These are phyloP conservation scores for Aspergillus avenaceus DNA, from an alignment of 495 filamentous ascomycete genomes.

Conservation along the genomic window DNA sequence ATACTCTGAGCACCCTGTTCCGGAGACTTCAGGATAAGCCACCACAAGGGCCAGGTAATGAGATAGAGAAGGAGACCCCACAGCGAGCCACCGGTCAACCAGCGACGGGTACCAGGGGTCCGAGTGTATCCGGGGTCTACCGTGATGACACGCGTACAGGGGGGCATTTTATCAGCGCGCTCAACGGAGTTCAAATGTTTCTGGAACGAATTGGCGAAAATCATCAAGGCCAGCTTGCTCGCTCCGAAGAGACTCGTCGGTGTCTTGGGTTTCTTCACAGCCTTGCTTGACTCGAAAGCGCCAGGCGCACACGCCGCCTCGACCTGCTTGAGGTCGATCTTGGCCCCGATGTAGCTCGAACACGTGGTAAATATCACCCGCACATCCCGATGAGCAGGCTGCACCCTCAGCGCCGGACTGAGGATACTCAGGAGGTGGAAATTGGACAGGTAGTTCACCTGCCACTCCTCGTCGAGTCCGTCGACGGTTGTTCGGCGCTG, in stretches of 20 bases:
- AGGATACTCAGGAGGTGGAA: constrained; percentile 92
- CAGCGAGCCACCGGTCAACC: constrained; percentile 77
- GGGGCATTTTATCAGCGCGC: constrained; percentile 75
- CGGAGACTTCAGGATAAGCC: constrained; percentile 82
- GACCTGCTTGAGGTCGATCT: constrained; percentile 49
- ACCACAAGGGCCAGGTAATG: constrained; percentile 72
- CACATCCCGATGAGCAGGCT: constrained; percentile 91
- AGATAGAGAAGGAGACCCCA: constrained; percentile 80
- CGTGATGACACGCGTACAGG: constrained; percentile 73
- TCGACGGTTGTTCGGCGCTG: constrained; percentile 58
- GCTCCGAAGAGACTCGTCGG: constrained; percentile 60
- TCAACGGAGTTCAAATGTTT: constrained; percentile 79
- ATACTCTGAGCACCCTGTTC: constrained; percentile 82
- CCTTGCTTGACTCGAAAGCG: constrained; percentile 12
- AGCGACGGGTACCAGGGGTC: constrained; percentile 82
- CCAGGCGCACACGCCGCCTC: constrained; percentile 24
- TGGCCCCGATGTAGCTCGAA: constrained; percentile 73
- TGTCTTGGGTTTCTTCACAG: background rate
- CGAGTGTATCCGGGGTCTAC: constrained; percentile 82
- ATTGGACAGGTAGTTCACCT: constrained; percentile 91
- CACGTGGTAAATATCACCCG: constrained; percentile 84
- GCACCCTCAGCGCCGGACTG: constrained; percentile 78
- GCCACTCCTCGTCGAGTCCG: constrained; percentile 85
- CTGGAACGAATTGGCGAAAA: constrained; percentile 83
- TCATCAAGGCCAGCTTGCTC: constrained; percentile 85